phyloP scores from a whole-genome alignment of 306 rosid genomes.

The Crataegus laevigata region DNA sequence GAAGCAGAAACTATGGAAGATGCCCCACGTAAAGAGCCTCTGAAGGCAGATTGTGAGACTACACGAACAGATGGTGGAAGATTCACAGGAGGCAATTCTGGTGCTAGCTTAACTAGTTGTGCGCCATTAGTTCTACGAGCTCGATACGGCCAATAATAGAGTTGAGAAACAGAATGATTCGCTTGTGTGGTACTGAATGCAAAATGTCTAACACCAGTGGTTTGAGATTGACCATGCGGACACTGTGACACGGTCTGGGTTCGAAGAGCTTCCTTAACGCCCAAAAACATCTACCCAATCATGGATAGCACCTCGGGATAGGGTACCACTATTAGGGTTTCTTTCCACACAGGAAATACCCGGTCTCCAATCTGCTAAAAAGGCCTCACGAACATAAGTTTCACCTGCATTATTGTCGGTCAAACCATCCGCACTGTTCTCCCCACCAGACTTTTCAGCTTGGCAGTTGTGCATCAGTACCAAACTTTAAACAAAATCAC shows the following conservation, averaged over 20 bases:
- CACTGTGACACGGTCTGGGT: slow-evolving; percentile 33
- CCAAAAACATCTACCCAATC: slow-evolving; percentile 22
- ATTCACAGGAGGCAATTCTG: slow-evolving; percentile 85
- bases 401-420: slow-evolving; percentile 38
- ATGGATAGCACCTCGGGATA: slow-evolving; percentile 26
- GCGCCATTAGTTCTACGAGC: slow-evolving; percentile 42
- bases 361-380: slow-evolving; percentile 86
- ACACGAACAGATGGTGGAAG: slow-evolving; percentile 89
- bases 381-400: slow-evolving; percentile 72
- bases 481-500: slow-evolving; percentile 17
- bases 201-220: slow-evolving; percentile 30
- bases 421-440: slow-evolving; percentile 32
- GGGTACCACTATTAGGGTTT: slow-evolving; percentile 32
- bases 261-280: slow-evolving; percentile 34
- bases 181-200: slow-evolving; percentile 25
- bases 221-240: slow-evolving; percentile 39
- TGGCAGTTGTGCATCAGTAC: slow-evolving; percentile 46
- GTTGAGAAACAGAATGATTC: slow-evolving; percentile 31
- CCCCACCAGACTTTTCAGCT: slow-evolving; percentile 42
- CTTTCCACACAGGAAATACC: slow-evolving; percentile 41
- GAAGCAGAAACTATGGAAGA: slow-evolving; percentile 33
- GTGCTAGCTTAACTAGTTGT: slow-evolving; percentile 74
- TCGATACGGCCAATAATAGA: slow-evolving; percentile 46
- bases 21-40: slow-evolving; percentile 43
- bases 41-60: slow-evolving; percentile 71